Conservation (phyloP, 176 grass and related monocot species). For the Oryza brachyantha region DNA sequence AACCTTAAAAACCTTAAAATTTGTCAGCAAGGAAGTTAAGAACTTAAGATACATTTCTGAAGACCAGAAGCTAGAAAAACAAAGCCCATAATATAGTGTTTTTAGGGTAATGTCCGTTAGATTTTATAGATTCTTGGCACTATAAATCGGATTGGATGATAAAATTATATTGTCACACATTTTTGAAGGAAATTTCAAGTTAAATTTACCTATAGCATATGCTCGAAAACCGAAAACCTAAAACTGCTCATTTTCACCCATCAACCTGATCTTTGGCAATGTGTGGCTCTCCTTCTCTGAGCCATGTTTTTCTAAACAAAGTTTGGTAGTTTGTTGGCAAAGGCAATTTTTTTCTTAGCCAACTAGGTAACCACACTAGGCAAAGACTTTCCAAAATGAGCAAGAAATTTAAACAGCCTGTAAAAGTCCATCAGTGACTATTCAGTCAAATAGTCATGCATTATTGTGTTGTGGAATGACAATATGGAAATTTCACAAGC, state of each 20-base stretch:
- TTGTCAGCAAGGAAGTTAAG: background rate
- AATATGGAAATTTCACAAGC: background rate
- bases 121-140: background rate
- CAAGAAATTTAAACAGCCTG: constrained; percentile 18
- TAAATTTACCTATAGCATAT: background rate
- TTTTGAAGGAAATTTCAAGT: constrained; percentile 7
- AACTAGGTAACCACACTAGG: constrained; percentile 11
- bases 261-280: constrained; percentile 14
- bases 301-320: constrained; percentile 15
- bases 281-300: constrained; percentile 14
- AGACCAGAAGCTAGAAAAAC: background rate
- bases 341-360: constrained; percentile 24
- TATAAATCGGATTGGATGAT: background rate
- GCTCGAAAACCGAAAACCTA: background rate
- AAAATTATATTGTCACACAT: background rate
- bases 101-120: background rate
- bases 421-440: background rate
- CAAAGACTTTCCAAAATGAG: constrained; percentile 15
- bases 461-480: background rate
- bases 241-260: background rate
- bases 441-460: constrained; percentile 16
- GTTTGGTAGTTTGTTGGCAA: constrained; percentile 36
- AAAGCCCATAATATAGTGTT: background rate
- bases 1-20: background rate
- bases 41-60: background rate